These are phyloP conservation scores for Amanita fuliginea DNA, from an alignment of 768 basidiomycete species.

Conservation along the genomic window DNA sequence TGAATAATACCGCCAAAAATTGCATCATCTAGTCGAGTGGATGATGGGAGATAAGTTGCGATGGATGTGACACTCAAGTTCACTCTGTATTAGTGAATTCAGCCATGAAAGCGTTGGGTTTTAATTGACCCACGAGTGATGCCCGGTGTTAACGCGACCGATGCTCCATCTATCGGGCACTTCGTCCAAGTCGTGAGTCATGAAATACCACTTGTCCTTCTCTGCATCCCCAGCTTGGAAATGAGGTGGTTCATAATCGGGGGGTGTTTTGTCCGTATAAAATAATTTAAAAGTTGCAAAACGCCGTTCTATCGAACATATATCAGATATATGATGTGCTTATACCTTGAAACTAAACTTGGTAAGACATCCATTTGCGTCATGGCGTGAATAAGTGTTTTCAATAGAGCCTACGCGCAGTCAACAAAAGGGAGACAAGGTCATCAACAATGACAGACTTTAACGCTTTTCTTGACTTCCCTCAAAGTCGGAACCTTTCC, in stretches of 20 bases:
- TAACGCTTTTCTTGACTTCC: slow-evolving; percentile 76
- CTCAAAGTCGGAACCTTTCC: slow-evolving; percentile 63
- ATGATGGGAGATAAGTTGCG: slow-evolving; percentile 59
- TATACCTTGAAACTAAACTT: slow-evolving; percentile 30
- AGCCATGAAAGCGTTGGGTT: background rate
- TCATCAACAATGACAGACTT: slow-evolving; percentile 28
- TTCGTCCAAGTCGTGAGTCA: slow-evolving; percentile 65
- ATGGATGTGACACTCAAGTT: slow-evolving; percentile 65
- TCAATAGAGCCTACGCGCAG: slow-evolving; percentile 48
- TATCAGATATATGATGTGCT: background rate
- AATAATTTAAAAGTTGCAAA: slow-evolving; percentile 86
- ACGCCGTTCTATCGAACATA: slow-evolving; percentile 44
- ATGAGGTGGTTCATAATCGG: slow-evolving; percentile 76
- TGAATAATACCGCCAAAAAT: slow-evolving; percentile 39
- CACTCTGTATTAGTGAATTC: slow-evolving; percentile 30
- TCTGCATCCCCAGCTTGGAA: slow-evolving; percentile 63
- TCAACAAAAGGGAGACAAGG: background rate
- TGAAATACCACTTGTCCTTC: slow-evolving; percentile 73
- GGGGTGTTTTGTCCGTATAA: slow-evolving; percentile 70
- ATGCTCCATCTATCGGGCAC: slow-evolving; percentile 63
- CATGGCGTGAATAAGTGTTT: slow-evolving; percentile 68
- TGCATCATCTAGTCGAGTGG: slow-evolving; percentile 45
- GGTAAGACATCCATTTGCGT: slow-evolving; percentile 73
- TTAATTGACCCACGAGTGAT: slow-evolving; percentile 44
- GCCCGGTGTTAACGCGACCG: slow-evolving; percentile 58